phyloP scores from a whole-genome alignment of 306 rosid genomes.

The Quercus aquifolioides region DNA sequence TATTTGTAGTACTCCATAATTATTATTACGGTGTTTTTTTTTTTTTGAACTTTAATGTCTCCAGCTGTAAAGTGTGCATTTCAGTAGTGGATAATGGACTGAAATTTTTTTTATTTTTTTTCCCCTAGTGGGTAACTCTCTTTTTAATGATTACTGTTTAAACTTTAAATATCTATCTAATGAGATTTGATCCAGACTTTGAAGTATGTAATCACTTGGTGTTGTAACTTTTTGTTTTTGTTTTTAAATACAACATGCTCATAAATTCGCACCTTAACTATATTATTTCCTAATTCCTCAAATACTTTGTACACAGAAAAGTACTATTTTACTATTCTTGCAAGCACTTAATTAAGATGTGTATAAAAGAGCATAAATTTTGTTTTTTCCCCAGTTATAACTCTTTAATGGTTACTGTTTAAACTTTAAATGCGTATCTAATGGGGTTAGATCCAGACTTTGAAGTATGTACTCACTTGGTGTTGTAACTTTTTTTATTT shows the following conservation, averaged over 20 bases:
- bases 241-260: too few species aligned
- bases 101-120: neutral
- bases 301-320: too few species aligned
- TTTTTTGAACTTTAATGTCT: constrained; percentile 1
- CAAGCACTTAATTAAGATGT: too few species aligned
- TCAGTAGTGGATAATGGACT: neutral
- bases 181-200: neutral
- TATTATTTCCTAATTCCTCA: too few species aligned
- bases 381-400: neutral
- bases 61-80: constrained; percentile 32
- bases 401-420: neutral
- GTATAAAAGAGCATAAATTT: neutral
- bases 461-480: neutral
- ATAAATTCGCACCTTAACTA: too few species aligned
- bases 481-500: neutral
- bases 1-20: too few species aligned
- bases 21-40: neutral
- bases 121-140: too few species aligned
- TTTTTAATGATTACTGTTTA: neutral
- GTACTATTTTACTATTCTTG: too few species aligned
- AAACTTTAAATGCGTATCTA: neutral
- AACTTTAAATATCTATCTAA: neutral
- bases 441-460: neutral
- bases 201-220: neutral
- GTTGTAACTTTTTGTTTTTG: accelerated